A percentile compares a stretch with the other conserved stretches of the same genome.
These are phyloP conservation scores for Daldinia sp. DNA, from an alignment of 2,329 filamentous ascomycete species.

Conservation along the genomic window DNA sequence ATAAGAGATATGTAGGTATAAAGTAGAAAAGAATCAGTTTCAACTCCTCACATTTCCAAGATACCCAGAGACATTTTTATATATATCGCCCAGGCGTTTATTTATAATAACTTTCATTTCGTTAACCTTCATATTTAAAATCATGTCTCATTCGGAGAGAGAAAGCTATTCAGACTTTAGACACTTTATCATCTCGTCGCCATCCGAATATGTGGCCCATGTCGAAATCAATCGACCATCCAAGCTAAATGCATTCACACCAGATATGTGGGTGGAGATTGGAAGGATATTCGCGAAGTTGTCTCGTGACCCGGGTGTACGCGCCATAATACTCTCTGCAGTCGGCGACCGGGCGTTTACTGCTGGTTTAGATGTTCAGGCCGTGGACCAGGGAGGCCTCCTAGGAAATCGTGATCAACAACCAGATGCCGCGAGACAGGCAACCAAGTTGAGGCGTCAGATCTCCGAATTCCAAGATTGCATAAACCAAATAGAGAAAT, in stretches of 20 bases:
- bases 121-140: constrained; percentile 7
- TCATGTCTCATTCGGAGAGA: constrained; percentile 41
- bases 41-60: background rate
- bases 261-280: constrained; percentile 87
- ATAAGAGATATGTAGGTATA: background rate
- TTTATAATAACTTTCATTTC: background rate
- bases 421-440: constrained; percentile 70
- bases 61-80: background rate
- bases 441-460: constrained; percentile 68
- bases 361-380: constrained; percentile 82
- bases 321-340: constrained; percentile 80
- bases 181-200: constrained; percentile 78
- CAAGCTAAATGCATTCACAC: constrained; percentile 89
- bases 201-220: constrained; percentile 78
- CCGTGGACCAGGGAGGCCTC: constrained; percentile 64
- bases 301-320: constrained; percentile 75
- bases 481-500: constrained; percentile 79
- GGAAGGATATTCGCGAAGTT: constrained; percentile 75
- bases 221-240: constrained; percentile 88
- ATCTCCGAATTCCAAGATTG: constrained; percentile 83
- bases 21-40: constrained; percentile 1
- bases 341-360: constrained; percentile 87
- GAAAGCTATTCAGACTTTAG: constrained; percentile 60
- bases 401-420: constrained; percentile 47
- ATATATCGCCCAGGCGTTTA: background rate